phyloP scores from a whole-genome alignment of 192 early-diverging fungal genomes.

The Backusella circina region DNA sequence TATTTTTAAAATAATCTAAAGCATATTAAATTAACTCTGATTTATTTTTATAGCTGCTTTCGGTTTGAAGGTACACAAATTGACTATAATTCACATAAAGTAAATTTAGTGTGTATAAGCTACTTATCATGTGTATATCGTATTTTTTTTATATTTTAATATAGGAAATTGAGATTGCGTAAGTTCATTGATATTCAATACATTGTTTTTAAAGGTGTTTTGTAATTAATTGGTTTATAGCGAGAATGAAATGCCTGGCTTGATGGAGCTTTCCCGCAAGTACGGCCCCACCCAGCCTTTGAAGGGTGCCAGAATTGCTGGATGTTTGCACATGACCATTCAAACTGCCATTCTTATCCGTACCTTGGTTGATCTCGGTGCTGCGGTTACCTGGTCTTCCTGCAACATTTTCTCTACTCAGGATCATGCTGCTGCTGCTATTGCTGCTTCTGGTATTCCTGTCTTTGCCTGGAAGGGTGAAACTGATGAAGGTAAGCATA shows the following conservation, averaged over 20 bases:
- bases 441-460: conserved; percentile 92
- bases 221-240: conserved; percentile 32
- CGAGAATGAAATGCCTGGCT: conserved; percentile 99
- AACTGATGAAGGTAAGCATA: conserved; percentile 75
- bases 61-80: conserved; percentile 97
- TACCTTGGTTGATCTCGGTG: conserved; percentile 91
- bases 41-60: conserved; percentile 63
- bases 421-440: conserved; percentile 98
- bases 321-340: conserved; percentile 99
- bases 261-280: conserved; percentile 90
- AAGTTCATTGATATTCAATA: not conserved
- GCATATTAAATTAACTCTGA: not conserved
- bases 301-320: conserved; percentile 93
- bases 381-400: conserved; percentile 78
- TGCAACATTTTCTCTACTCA: conserved; percentile 92
- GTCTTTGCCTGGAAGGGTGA: conserved; percentile 99
- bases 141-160: conserved; percentile 52
- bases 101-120: not conserved
- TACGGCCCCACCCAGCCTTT: conserved; percentile 89
- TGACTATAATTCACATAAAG: conserved; percentile 36
- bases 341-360: conserved; percentile 98
- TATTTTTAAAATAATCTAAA: not conserved
- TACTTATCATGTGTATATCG: not conserved
- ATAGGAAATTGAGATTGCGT: conserved; percentile 68
- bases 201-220: not conserved